Conservation (phyloP, 116 monocot genomes). For the Zostera marina region DNA sequence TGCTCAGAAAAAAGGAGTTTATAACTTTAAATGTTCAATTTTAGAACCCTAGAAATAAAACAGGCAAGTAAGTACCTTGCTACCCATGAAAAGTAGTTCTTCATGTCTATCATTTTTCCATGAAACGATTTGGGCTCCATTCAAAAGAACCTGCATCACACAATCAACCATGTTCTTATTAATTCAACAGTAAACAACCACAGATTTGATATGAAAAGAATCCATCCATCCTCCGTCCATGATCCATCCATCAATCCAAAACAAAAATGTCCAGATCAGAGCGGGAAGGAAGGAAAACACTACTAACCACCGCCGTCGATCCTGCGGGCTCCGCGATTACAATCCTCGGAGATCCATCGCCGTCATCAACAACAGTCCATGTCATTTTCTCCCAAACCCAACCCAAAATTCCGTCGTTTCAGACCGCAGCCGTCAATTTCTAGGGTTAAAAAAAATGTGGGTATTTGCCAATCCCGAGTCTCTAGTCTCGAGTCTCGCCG, state of each 20-base stretch:
- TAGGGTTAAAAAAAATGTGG: too few species aligned
- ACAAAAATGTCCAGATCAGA: neutral
- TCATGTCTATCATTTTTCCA: conserved; percentile 50
- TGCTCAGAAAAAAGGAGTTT: too few species aligned
- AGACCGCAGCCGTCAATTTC: too few species aligned
- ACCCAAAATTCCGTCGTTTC: too few species aligned
- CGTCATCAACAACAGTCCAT: conserved; percentile 18
- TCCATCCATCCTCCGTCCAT: neutral
- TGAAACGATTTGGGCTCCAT: conserved; percentile 53
- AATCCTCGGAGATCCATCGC: conserved; percentile 22
- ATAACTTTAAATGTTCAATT: too few species aligned
- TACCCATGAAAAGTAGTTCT: conserved; percentile 44
- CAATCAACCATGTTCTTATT: neutral
- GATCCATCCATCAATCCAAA: neutral
- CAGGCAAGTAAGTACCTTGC: conserved; percentile 25
- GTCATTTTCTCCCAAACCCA: conserved; percentile 10
- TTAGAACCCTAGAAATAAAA: too few species aligned
- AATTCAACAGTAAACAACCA: neutral
- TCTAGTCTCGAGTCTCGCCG: too few species aligned
- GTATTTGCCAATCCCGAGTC: too few species aligned
- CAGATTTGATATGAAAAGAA: neutral
- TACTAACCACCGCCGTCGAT: conserved; percentile 24
- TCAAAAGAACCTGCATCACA: conserved; percentile 26
- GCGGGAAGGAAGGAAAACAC: neutral
- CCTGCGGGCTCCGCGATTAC: conserved; percentile 22